Conservation (phyloP, 805 yeast genomes). For the Cyberlindnera xylosilytica region DNA sequence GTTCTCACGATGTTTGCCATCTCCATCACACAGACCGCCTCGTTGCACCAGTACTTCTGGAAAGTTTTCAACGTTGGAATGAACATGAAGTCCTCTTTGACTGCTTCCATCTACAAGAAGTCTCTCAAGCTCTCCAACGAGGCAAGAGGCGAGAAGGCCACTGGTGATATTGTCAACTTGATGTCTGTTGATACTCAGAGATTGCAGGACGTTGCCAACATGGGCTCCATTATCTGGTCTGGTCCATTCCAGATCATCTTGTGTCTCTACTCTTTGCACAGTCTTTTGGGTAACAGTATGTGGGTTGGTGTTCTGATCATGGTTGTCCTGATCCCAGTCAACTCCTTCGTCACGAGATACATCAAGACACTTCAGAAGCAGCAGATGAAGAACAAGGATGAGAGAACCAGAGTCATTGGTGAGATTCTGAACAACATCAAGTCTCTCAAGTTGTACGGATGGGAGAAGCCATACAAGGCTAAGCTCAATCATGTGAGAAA, state of each 20-base stretch:
- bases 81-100: slow-evolving; percentile 67
- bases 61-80: slow-evolving; percentile 74
- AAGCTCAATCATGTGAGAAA: slow-evolving; percentile 82
- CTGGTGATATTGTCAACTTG: slow-evolving; percentile 91
- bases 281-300: slow-evolving; percentile 82
- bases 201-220: slow-evolving; percentile 76
- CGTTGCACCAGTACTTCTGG: slow-evolving; percentile 76
- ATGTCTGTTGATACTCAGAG: slow-evolving; percentile 94
- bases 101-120: slow-evolving; percentile 65
- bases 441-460: slow-evolving; percentile 88
- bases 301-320: slow-evolving; percentile 91
- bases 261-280: slow-evolving; percentile 71
- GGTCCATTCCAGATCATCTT: slow-evolving; percentile 86
- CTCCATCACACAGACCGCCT: slow-evolving; percentile 74
- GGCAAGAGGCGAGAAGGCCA: slow-evolving; percentile 64
- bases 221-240: slow-evolving; percentile 81
- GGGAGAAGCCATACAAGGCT: slow-evolving; percentile 85
- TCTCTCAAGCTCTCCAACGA: slow-evolving; percentile 68
- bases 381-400: slow-evolving; percentile 90
- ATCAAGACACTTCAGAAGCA: slow-evolving; percentile 73
- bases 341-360: slow-evolving; percentile 61
- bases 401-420: slow-evolving; percentile 82
- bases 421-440: slow-evolving; percentile 90
- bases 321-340: slow-evolving; percentile 75
- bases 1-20: slow-evolving; percentile 71